Evolutionary conservation across 306 rosid species (phyloP), one percentile per base, ranked within the genome.

Genomic region (Alnus rubra): DNA sequence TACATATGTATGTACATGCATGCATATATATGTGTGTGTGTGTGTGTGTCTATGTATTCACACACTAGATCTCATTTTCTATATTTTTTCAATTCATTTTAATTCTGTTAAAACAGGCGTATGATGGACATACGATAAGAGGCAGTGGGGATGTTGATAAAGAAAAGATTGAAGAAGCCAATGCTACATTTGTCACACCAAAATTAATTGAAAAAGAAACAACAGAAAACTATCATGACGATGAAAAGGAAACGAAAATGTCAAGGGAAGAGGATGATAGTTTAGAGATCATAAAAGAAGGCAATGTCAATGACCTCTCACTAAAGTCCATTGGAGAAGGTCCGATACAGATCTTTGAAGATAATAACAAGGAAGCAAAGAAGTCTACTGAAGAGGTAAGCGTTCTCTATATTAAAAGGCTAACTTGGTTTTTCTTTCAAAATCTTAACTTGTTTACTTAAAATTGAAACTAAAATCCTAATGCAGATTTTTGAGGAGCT

Each of bases 381-480:
- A 71, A 55, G 77, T 63, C 65, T 49, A 33, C 60, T 45, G 67
- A 6, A 47, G 76, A 81, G 87, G 86, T 81, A 13, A 76, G 85
- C 19, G 50, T 65, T n/a, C 33, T 51, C 7, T 1, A 60, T n/a
- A 81, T 3, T 9, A 44, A 8, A 31, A 70, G 76, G 47, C 74
- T 3, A 30, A 11, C 19, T 15, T 30, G 19, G 18, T 71, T 28
- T 62, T n/a, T 47, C 16, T 60, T 14, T 15, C 35, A 31, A 84
- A 76, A n/a, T 56, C 18, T 55, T 12, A 75, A 54, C 14, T 63
- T 76, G 39, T 42, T 11, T 35, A 45, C 49, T 33, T 54, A 6
- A 28, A 28, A 39, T 19, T 13, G 15, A 19, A 68, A 74, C 10
- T 15, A 35, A 7, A 68, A 58, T 49, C 64, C 18, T 82, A 54